A percentile compares a stretch with the other conserved stretches of the same genome.
Conservation (phyloP, 306 rosid species). For the Gillenia trifoliata region DNA sequence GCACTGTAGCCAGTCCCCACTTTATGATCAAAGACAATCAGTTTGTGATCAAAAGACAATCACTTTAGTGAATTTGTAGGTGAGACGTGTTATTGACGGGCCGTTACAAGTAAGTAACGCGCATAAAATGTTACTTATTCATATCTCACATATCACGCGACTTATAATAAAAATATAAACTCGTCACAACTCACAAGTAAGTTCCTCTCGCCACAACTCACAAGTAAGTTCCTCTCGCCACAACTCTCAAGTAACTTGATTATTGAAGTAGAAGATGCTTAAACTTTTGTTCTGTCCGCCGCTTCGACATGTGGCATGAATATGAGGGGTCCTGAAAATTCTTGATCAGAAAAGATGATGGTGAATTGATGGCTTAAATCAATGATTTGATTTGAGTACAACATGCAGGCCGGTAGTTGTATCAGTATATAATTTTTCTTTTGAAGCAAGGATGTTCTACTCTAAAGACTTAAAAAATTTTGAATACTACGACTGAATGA, state of each 20-base stretch:
- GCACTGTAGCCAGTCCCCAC: no score
- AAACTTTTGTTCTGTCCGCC: background rate
- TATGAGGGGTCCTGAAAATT: background rate
- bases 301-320: background rate
- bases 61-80: constrained; percentile 8
- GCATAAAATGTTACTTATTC: no score
- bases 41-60: constrained; percentile 21
- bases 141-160: no score
- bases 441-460: background rate
- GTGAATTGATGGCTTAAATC: background rate
- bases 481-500: no score
- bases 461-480: no score
- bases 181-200: no score
- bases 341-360: background rate
- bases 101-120: no score
- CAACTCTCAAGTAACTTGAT: no score
- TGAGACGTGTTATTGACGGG: background rate
- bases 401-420: background rate
- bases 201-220: no score
- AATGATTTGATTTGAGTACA: background rate
- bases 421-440: background rate
- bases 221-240: no score
- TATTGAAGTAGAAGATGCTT: background rate
- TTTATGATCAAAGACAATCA: background rate
- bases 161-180: no score